Evolutionary conservation across 352 stramenopile species (phyloP).

Genomic region (Globisporangium yorkense): DNA sequence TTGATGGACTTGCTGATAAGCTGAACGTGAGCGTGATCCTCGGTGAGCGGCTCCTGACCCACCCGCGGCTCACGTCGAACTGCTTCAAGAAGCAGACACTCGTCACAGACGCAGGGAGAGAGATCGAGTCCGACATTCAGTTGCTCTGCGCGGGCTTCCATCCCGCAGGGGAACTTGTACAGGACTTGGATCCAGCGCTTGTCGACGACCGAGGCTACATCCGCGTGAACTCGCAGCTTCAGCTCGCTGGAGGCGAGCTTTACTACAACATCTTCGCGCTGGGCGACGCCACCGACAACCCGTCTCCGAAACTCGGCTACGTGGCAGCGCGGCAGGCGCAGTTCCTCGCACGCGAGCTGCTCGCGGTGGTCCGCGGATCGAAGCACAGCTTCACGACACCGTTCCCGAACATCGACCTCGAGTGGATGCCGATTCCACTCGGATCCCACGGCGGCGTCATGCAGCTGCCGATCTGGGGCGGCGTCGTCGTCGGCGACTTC

Average conservation of each 20-base stretch:
- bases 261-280: conserved; percentile 47
- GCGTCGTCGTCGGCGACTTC: conserved; percentile 44
- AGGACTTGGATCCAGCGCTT: conserved; percentile 33
- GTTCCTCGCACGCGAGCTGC: conserved; percentile 1
- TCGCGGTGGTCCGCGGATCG: not conserved
- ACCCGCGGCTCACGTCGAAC: conserved; percentile 24
- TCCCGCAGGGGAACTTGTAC: conserved; percentile 15
- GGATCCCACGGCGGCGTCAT: conserved; percentile 42
- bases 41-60: conserved; percentile 28
- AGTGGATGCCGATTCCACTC: conserved; percentile 36
- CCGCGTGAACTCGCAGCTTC: conserved; percentile 40
- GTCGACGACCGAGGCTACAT: conserved; percentile 27
- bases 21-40: conserved; percentile 46
- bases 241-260: conserved; percentile 26
- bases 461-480: conserved; percentile 46
- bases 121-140: conserved; percentile 40
- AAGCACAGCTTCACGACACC: conserved; percentile 1
- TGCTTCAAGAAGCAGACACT: conserved; percentile 25
- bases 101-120: conserved; percentile 34
- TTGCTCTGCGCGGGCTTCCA: conserved; percentile 30
- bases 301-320: conserved; percentile 34
- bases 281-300: conserved; percentile 49
- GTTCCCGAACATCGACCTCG: conserved; percentile 21
- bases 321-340: conserved; percentile 32
- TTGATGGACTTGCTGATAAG: conserved; percentile 17